Percentiles rank a stretch among this genome's conserved stretches.
Conservation (phyloP, 305 asterid genomes). For the Fraxinus paxiana region DNA sequence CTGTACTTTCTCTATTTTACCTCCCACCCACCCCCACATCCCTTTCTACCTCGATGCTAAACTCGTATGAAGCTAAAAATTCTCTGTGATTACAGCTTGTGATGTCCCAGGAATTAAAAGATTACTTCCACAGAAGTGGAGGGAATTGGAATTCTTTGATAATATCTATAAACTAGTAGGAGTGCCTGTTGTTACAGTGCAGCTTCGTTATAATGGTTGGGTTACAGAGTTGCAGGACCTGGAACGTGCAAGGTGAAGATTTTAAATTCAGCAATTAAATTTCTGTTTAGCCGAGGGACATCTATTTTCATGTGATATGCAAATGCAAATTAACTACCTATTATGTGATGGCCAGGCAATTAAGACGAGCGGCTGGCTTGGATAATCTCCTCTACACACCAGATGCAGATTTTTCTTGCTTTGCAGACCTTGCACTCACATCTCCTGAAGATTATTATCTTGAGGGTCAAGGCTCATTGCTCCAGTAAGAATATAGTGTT, state of each 20-base stretch:
- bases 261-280: conserved; percentile 15
- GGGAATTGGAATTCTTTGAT: conserved; percentile 81
- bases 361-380: conserved; percentile 76
- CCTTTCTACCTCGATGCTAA: background rate
- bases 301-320: conserved; percentile 18
- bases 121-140: conserved; percentile 76
- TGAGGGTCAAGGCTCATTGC: conserved; percentile 96
- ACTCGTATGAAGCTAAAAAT: conserved; percentile 19
- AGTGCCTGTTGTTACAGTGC: conserved; percentile 96
- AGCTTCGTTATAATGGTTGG: conserved; percentile 93
- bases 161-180: conserved; percentile 86
- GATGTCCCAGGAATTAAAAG: conserved; percentile 97
- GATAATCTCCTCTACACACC: conserved; percentile 96
- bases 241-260: conserved; percentile 72
- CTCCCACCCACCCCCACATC: background rate
- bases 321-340: background rate
- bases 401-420: conserved; percentile 99
- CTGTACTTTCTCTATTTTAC: background rate
- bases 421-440: conserved; percentile 94
- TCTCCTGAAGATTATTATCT: conserved; percentile 93
- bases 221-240: conserved; percentile 89
- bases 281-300: conserved; percentile 1
- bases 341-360: conserved; percentile 55
- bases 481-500: conserved; percentile 59
- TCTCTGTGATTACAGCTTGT: conserved; percentile 59